Conservation (phyloP, 1,284 basidiomycete genomes). For the Neotropicomus parvogracilis region DNA sequence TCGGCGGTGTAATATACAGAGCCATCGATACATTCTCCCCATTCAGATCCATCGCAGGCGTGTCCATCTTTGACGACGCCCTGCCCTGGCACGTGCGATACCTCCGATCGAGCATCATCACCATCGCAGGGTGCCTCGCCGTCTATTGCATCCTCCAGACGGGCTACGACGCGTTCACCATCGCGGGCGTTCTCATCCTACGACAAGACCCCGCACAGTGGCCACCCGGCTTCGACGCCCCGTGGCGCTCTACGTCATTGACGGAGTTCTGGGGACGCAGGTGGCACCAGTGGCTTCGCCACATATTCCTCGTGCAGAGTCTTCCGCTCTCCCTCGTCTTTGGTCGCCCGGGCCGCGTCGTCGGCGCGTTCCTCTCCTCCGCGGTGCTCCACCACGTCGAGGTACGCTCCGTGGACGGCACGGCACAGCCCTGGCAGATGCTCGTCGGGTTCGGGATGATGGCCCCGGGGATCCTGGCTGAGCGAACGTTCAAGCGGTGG, state of each 20-base stretch:
- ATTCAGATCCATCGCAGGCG: conserved; percentile 37
- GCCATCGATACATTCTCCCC: conserved; percentile 41
- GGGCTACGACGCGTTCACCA: conserved; percentile 36
- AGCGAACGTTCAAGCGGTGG: too few relatives aligned
- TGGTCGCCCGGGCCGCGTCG: too few relatives aligned
- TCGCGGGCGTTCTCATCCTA: conserved; percentile 40
- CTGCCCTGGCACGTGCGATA: conserved; percentile 42
- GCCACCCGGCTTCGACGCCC: conserved; percentile 38
- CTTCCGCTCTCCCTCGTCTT: too few relatives aligned
- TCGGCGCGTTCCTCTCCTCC: too few relatives aligned
- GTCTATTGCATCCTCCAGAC: conserved; percentile 43
- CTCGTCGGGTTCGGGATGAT: too few relatives aligned
- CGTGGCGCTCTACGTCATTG: conserved; percentile 38
- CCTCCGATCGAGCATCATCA: conserved; percentile 41
- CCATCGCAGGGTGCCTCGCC: conserved; percentile 37
- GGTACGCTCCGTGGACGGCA: too few relatives aligned
- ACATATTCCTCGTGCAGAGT: too few relatives aligned
- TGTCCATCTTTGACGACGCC: conserved; percentile 46
- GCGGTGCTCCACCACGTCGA: too few relatives aligned
- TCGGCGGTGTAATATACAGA: conserved; percentile 44
- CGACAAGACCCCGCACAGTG: conserved; percentile 33
- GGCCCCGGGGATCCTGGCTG: too few relatives aligned
- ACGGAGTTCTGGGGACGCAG: background rate
- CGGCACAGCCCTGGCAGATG: too few relatives aligned
- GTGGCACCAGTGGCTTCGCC: too few relatives aligned